These are phyloP conservation scores for Rhamnella rubrinervis DNA, from an alignment of 331 rosid genomes.

Conservation along the genomic window DNA sequence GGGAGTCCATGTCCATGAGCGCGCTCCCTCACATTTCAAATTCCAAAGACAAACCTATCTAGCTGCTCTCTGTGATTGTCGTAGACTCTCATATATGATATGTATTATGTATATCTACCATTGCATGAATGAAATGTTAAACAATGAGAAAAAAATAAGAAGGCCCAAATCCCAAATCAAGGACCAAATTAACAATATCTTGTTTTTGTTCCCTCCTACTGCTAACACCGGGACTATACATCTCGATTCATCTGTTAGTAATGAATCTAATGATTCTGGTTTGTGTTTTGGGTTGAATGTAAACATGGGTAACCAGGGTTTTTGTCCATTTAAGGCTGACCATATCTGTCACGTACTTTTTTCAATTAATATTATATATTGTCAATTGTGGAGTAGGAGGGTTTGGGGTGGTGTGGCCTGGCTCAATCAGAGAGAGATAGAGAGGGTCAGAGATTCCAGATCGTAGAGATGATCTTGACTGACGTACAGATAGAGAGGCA, in stretches of 20 bases:
- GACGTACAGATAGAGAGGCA: neutral
- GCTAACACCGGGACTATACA: too few relatives aligned
- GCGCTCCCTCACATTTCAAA: slow-evolving; percentile 21
- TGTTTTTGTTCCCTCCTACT: too few relatives aligned
- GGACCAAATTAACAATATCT: too few relatives aligned
- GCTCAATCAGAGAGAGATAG: neutral
- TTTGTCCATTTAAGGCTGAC: slow-evolving; percentile 16
- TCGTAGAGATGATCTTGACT: slow-evolving; percentile 7
- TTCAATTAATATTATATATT: neutral
- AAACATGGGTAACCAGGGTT: neutral
- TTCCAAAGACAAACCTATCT: slow-evolving; percentile 22
- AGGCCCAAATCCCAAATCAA: too few relatives aligned
- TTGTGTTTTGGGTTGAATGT: neutral
- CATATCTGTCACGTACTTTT: neutral
- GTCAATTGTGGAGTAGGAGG: neutral
- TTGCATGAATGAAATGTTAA: too few relatives aligned
- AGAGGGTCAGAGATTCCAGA: slow-evolving; percentile 19
- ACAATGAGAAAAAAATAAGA: too few relatives aligned
- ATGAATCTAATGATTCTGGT: too few relatives aligned
- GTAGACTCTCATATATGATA: too few relatives aligned
- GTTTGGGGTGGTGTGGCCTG: neutral
- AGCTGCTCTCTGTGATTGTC: too few relatives aligned
- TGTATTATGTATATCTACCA: too few relatives aligned
- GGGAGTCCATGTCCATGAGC: too few relatives aligned
- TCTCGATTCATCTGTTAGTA: too few relatives aligned